Conservation (phyloP, 495 filamentous ascomycete species). For the Lophiotrema nucula region DNA sequence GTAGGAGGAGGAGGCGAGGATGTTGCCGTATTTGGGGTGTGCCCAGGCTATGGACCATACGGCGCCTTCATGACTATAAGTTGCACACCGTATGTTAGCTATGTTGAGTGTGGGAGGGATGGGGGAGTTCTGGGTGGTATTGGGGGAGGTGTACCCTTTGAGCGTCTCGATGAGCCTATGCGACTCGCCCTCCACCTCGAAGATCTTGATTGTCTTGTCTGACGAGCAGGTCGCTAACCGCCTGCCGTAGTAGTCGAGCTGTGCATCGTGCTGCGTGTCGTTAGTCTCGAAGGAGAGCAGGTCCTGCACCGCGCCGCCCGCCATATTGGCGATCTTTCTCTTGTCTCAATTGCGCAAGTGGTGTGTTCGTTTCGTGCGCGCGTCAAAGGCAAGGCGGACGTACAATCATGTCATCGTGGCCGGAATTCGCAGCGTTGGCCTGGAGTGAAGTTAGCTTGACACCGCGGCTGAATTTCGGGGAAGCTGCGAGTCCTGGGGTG, state of each 20-base stretch:
- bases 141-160: conserved; percentile 68
- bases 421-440: conserved; percentile 84
- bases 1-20: conserved; percentile 90
- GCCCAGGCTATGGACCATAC: conserved; percentile 97
- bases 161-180: conserved; percentile 90
- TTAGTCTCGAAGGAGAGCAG: conserved; percentile 29
- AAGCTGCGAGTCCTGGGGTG: not conserved
- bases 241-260: conserved; percentile 96
- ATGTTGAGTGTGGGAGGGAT: not conserved
- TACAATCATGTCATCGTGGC: conserved; percentile 99
- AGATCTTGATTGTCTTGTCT: conserved; percentile 98
- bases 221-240: conserved; percentile 96
- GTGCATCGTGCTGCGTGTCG: conserved; percentile 80
- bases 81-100: conserved; percentile 5
- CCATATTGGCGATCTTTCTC: not conserved
- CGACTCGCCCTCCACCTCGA: conserved; percentile 92
- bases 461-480: not conserved
- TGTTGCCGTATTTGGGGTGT: conserved; percentile 96
- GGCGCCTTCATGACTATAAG: conserved; percentile 87
- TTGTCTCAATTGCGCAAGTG: not conserved
- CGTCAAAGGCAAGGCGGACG: conserved; percentile 41
- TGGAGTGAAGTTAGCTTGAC: conserved; percentile 36
- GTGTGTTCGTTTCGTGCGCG: not conserved
- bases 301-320: conserved; percentile 3
- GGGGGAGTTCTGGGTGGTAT: no score